These are phyloP conservation scores for Stephania cephalantha DNA, from an alignment of 164 flowering plant genomes.

Conservation along the genomic window DNA sequence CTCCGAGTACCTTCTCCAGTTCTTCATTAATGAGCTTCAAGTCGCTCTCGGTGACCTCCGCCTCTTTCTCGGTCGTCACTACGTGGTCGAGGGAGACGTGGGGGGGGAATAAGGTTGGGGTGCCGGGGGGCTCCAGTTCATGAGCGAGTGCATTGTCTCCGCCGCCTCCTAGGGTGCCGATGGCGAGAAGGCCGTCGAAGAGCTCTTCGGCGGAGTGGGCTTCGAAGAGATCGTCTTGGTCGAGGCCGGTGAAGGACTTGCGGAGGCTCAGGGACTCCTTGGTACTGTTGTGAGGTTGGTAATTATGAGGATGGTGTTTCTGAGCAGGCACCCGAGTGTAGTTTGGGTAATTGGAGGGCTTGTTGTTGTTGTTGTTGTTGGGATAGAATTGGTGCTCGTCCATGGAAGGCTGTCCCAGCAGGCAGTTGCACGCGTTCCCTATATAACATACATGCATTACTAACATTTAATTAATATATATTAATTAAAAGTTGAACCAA, in stretches of 20 bases:
- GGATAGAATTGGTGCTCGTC: constrained; percentile 47
- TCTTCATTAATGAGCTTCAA: constrained; percentile 73
- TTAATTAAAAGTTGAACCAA: too few relatives aligned
- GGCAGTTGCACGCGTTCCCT: constrained; percentile 36
- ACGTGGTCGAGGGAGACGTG: constrained; percentile 50
- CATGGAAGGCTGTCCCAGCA: constrained; percentile 55
- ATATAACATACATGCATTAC: too few relatives aligned
- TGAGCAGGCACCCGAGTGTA: constrained; percentile 8
- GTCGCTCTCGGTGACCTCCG: constrained; percentile 66
- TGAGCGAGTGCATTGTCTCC: constrained; percentile 25
- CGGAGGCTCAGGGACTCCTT: constrained; percentile 30
- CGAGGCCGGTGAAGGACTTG: constrained; percentile 52
- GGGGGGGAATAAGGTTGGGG: constrained; percentile 61
- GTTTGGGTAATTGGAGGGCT: constrained; percentile 16
- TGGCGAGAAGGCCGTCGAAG: constrained; percentile 70
- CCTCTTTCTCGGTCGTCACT: constrained; percentile 54
- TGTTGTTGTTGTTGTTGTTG: constrained; percentile 5
- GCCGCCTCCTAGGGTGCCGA: constrained; percentile 79
- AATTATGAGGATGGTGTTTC: constrained; percentile 19
- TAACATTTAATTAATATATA: too few relatives aligned
- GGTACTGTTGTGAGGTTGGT: constrained; percentile 12
- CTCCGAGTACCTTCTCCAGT: constrained; percentile 66
- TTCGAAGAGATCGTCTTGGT: constrained; percentile 37
- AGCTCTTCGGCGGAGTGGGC: constrained; percentile 30
- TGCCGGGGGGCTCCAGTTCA: constrained; percentile 52